Evolutionary conservation across 345 rosid species (phyloP).

Genomic region (Lagerstroemia speciosa): DNA sequence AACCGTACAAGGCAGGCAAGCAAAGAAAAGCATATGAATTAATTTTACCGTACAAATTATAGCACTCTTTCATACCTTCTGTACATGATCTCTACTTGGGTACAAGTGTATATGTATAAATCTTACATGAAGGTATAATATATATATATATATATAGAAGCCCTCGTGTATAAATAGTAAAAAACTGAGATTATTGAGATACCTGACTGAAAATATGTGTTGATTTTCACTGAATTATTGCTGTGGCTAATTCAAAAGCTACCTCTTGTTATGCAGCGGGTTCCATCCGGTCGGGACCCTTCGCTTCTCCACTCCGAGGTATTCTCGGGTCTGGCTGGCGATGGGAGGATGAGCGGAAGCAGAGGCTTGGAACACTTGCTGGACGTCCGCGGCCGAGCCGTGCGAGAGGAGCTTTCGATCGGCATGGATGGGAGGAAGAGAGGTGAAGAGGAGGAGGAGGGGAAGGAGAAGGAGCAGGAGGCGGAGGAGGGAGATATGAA

Average conservation of each 20-base stretch:
- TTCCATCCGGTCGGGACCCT: slow-evolving; percentile 42
- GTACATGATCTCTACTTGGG: no score
- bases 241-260: neutral
- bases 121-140: no score
- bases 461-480: neutral
- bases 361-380: neutral
- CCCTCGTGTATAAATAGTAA: no score
- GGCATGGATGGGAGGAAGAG: slow-evolving; percentile 5
- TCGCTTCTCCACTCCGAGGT: slow-evolving; percentile 27
- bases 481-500: slow-evolving; percentile 1
- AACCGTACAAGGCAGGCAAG: no score
- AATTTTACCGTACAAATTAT: no score
- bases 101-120: no score
- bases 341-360: neutral
- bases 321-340: neutral
- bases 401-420: neutral
- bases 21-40: no score
- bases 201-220: no score
- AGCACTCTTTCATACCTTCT: no score
- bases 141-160: no score
- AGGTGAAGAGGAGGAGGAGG: slow-evolving; percentile 3
- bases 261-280: slow-evolving; percentile 41
- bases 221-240: no score
- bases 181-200: no score
- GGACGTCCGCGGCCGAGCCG: neutral